Evolutionary conservation across 1,139 yeast species (phyloP), one percentile per base, ranked within the genome.

Genomic region (Pichia sp.): DNA sequence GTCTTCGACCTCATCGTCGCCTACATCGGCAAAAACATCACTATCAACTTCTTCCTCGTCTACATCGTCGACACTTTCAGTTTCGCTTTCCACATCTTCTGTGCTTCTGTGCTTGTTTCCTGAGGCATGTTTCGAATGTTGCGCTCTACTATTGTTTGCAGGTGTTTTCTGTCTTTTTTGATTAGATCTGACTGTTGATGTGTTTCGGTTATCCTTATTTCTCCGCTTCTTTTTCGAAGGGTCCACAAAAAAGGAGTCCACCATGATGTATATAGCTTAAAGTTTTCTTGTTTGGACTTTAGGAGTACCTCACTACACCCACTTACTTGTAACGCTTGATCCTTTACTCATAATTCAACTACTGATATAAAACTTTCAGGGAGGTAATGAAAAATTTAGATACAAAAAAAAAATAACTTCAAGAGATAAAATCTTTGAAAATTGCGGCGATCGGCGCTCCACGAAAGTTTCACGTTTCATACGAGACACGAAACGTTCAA

Each of bases 161-260:
- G 31, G n/a, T 23, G 34, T 52, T 62, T 61, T 58, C 49, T 59
- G 59, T 54, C 55, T 60, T 26, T 62, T 61, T 13, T 59, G 58
- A 7, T 58, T 57, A 13, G 62, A 57, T 23, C 55, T 49, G 34
- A 59, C 55, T 10, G 59, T 58, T 2, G 64, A 58, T 3, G 67
- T 57, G 8, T 53, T 53, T 54, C 64, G 69, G 51, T 67, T 65
- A 57, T 80, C 73, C 69, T 77, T 79, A 30, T 32, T 49, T 63
- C 81, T 74, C 58, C 81, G 72, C 69, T 77, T 81, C 64, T 81
- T 74, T 67, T 77, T 81, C 8, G 80, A 74, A 50, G 86, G 85
- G 65, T 82, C 86, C n/a, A 81, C 75, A 61, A 82, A 76, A 66
- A 82, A 82, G 16, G 85, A 80, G 67, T 82, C 87, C 50, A 80